These are phyloP conservation scores for Diaporthe vaccinii DNA, from an alignment of 2,329 filamentous ascomycete species.

Conservation along the genomic window DNA sequence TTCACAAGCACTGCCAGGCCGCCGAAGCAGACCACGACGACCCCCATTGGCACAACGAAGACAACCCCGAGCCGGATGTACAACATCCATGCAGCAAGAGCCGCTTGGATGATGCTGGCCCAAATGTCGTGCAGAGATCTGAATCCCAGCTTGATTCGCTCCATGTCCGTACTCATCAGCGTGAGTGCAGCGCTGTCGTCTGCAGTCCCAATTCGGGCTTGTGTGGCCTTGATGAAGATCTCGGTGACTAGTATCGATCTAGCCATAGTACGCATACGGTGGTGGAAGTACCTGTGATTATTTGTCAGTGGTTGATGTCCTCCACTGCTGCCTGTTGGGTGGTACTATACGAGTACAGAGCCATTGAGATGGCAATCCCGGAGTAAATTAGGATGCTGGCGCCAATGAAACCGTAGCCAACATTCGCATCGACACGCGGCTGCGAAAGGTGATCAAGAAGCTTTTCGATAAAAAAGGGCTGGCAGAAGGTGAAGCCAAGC, in stretches of 20 bases:
- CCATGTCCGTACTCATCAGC: constrained; percentile 55
- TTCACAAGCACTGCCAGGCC: constrained; percentile 41
- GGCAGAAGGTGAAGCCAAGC: constrained; percentile 57
- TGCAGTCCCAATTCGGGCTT: constrained; percentile 36
- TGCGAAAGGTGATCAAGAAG: constrained; percentile 52
- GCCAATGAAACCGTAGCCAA: constrained; percentile 52
- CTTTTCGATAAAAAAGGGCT: constrained; percentile 58
- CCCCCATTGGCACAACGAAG: constrained; percentile 50
- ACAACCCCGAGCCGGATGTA: constrained; percentile 49
- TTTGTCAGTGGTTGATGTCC: constrained; percentile 40
- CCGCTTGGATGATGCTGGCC: constrained; percentile 51
- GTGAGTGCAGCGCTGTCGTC: constrained; percentile 52
- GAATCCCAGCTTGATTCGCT: constrained; percentile 51
- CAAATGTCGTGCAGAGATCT: constrained; percentile 52
- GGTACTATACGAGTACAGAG: constrained; percentile 50
- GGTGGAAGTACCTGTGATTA: constrained; percentile 10
- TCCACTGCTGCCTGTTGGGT: constrained; percentile 41
- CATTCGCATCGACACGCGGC: constrained; percentile 43
- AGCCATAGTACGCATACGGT: constrained; percentile 28
- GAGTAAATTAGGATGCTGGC: constrained; percentile 49
- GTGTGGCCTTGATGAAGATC: constrained; percentile 43
- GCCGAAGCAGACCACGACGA: constrained; percentile 46
- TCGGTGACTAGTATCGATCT: constrained; percentile 44
- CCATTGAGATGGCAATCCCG: constrained; percentile 51
- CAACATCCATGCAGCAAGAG: constrained; percentile 51